Base-by-base conservation (phyloP, 2,329 filamentous ascomycete genomes). In the Conoideocrella luteorostrata region DNA sequence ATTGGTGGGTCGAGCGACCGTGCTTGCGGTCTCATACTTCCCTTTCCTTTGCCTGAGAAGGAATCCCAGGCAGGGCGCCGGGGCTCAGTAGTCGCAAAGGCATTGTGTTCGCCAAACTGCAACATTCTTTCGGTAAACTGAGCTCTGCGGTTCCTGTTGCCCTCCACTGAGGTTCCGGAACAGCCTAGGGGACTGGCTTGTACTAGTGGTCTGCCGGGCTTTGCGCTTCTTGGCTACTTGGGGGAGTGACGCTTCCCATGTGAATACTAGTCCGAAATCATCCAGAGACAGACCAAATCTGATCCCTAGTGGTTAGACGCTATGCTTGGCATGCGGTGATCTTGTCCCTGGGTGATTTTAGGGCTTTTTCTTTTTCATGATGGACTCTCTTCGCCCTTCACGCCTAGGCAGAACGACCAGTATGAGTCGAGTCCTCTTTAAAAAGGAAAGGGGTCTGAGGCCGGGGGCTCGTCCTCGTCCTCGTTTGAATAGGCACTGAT, bases 401-500 rank as follows among this genome's bases (percentile, higher is more conserved):
- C 36, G 22, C 13, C 34, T 39, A 32, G 20, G 34, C 34, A 39
- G n/a, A 26, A 39, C 7, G 23, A 28, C 36, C 36, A 17, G 41
- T 35, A 47, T 34, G 18, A 47, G 47, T 50, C 33, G 36, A 46
- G 41, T 35, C 50, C 49, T 46, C 39, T 44, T 46, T 34, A 39
- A 24, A 50, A 44, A 45, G 48, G 41, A 53, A 52, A 41, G 45
- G 45, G 44, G 34, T 46, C 26, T 48, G 49, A 44, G 47, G 44
- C 46, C 47, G 23, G 43, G 47, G 36, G 42, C 47, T 49, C 35
- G 48, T 47, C 47, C 47, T 54, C 44, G 42, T 50, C 44, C 50
- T 29, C 24, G 21, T 36, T 51, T 50, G 17, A 49, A 47, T 42
- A 62, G 49, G 66, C 68, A 5, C 67, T 84, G 41, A 82, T 86